These are phyloP conservation scores for Halophytophthora polymorphica DNA, from an alignment of 352 stramenopile genomes.

Conservation along the genomic window DNA sequence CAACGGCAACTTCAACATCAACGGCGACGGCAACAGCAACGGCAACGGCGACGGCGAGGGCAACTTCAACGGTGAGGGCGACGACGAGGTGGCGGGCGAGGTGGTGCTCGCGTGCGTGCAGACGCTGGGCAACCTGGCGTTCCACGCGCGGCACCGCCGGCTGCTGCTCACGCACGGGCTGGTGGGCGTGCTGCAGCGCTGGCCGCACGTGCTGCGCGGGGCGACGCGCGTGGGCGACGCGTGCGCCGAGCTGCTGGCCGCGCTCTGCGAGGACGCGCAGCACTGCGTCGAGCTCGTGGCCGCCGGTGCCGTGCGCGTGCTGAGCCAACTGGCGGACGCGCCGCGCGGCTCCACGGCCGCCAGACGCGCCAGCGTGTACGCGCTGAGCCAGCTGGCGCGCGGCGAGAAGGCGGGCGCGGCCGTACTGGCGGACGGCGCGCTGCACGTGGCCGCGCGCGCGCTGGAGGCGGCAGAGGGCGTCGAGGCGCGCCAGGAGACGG, in stretches of 20 bases:
- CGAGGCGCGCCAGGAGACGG: slow-evolving; percentile 34
- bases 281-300: slow-evolving; percentile 49
- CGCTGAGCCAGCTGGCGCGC: slow-evolving; percentile 64
- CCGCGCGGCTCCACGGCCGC: slow-evolving; percentile 15
- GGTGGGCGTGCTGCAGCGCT: slow-evolving; percentile 41
- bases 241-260: slow-evolving; percentile 61
- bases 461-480: slow-evolving; percentile 15
- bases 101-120: slow-evolving; percentile 62
- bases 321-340: slow-evolving; percentile 39
- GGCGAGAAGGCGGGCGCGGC: slow-evolving; percentile 35
- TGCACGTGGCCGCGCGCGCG: slow-evolving; percentile 55
- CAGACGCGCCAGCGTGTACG: slow-evolving; percentile 54
- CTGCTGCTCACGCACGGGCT: slow-evolving; percentile 56
- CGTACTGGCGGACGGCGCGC: slow-evolving; percentile 52
- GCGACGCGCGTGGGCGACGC: slow-evolving; percentile 46
- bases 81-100: slow-evolving; percentile 29
- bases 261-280: slow-evolving; percentile 58
- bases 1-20: slow-evolving; percentile 2
- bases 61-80: background rate
- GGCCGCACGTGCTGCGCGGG: slow-evolving; percentile 32
- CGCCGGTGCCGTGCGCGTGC: slow-evolving; percentile 51
- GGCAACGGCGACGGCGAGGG: slow-evolving; percentile 2
- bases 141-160: slow-evolving; percentile 55
- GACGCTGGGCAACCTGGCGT: slow-evolving; percentile 68
- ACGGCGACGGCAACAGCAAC: background rate